Base-by-base conservation (phyloP, 2,329 filamentous ascomycete genomes). In the Paradendryphiella salina region DNA sequence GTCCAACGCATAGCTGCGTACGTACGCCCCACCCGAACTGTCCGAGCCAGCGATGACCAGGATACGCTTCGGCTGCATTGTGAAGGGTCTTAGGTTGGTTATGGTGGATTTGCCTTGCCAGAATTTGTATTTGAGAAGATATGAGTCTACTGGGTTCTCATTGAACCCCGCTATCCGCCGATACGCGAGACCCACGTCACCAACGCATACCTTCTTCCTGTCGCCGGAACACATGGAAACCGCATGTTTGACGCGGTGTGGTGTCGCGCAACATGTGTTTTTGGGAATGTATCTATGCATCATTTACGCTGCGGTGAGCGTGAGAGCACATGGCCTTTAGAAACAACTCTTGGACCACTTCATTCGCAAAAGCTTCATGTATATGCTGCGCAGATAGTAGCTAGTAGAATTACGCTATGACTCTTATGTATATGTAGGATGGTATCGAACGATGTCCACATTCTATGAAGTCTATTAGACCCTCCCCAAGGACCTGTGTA, bases 31-130 rank as follows among this genome's bases (percentile, higher is more conserved):
- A 66, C 91, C 91, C 21, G 90, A 96, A 75, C 89, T 90, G 75
- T 96, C 91, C 20, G 90, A 95, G 56, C 91, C 91, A 41, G 91
- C 91, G 64, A 96, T 88, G 14, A 94, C 84, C 49, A 96, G 78
- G 37, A 96, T 85, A 52, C 85, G 77, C 60, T 73, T 77, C 41
- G 44, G 13, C 41, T 57, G 40, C 72, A 74, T 74, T 33, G 33
- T 41, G 39, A 40, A 39, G 15, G 5, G 4, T 17, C 17, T 28
- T 6, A 29, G 9, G 21, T 43, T 26, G 39, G 21, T 15, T 33
- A 13, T 20, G 20, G 26, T 46, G 17, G 11, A 18, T 17, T 41
- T 34, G 23, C 4, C 34, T 31, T 21, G n/a, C 15, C 23, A 42
- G 23, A 34, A 44, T 50, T 43, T 49, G 44, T 40, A 40, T 14